Percentiles rank a stretch among this genome's conserved stretches.
Conservation (phyloP, 2,329 filamentous ascomycete species). For the Chaetothyriales sp. region DNA sequence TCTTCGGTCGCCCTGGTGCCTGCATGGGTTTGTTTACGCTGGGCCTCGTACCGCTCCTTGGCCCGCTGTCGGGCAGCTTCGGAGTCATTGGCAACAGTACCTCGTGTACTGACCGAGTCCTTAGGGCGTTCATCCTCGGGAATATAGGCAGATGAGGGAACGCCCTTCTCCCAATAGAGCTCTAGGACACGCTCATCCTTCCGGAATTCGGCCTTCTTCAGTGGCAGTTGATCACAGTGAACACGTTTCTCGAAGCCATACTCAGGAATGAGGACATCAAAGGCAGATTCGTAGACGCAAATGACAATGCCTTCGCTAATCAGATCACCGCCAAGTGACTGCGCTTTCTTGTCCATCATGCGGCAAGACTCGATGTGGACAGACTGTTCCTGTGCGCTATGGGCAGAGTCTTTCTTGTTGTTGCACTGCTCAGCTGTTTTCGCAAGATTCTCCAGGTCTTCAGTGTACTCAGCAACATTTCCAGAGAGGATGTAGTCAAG, state of each 20-base stretch:
- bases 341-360: conserved; percentile 80
- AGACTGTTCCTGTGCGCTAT: conserved; percentile 95
- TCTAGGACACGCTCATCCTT: conserved; percentile 91
- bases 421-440: conserved; percentile 95
- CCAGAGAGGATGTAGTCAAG: conserved; percentile 73
- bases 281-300: conserved; percentile 95
- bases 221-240: conserved; percentile 90
- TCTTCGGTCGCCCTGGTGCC: conserved; percentile 87
- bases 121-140: conserved; percentile 94
- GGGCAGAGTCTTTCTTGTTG: conserved; percentile 96
- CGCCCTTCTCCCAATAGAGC: conserved; percentile 98
- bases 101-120: conserved; percentile 56
- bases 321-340: conserved; percentile 75
- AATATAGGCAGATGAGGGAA: conserved; percentile 87
- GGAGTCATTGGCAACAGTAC: conserved; percentile 60
- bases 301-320: conserved; percentile 92
- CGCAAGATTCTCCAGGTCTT: conserved; percentile 72
- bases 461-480: conserved; percentile 66
- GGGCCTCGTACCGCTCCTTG: conserved; percentile 78
- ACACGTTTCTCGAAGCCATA: conserved; percentile 99
- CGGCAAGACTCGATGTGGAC: conserved; percentile 97
- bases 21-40: conserved; percentile 86
- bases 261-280: conserved; percentile 93
- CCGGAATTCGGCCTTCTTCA: conserved; percentile 97
- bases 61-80: conserved; percentile 67